A percentile compares a stretch with the other conserved stretches of the same genome.
Evolutionary conservation across 768 basidiomycete species (phyloP).

Genomic region (Leucosporidium scottii): DNA sequence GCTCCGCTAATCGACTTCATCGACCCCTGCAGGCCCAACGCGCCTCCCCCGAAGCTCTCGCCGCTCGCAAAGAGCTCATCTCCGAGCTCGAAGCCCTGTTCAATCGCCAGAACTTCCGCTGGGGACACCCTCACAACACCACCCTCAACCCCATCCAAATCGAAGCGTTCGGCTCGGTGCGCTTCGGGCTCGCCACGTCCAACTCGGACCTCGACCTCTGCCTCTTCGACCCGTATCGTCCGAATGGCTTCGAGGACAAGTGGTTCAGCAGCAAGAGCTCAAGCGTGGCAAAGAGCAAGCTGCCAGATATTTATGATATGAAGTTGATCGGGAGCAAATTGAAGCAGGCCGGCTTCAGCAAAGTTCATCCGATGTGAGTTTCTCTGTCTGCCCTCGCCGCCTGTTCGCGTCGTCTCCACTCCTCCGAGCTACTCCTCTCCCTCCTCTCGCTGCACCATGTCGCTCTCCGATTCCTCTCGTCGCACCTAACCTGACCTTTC

Average conservation of each 20-base stretch:
- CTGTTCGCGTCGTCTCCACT: no score
- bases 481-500: neutral
- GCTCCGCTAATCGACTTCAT: neutral
- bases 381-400: neutral
- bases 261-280: constrained; percentile 5
- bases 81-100: constrained; percentile 16
- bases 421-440: neutral
- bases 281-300: neutral
- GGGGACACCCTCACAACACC: constrained; percentile 25
- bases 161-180: constrained; percentile 33
- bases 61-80: constrained; percentile 26
- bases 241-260: constrained; percentile 34
- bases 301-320: constrained; percentile 34
- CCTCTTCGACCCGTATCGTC: constrained; percentile 34
- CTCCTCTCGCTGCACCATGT: rapidly evolving
- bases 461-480: no score
- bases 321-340: constrained; percentile 9
- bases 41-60: constrained; percentile 18
- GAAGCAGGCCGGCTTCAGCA: constrained; percentile 6
- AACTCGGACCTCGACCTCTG: constrained; percentile 36
- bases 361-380: constrained; percentile 15
- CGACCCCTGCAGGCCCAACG: constrained; percentile 11
- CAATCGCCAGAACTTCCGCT: constrained; percentile 21
- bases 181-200: constrained; percentile 33
- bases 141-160: constrained; percentile 13